Conservation (phyloP, 345 rosid genomes). For the Gossypium anomalum region DNA sequence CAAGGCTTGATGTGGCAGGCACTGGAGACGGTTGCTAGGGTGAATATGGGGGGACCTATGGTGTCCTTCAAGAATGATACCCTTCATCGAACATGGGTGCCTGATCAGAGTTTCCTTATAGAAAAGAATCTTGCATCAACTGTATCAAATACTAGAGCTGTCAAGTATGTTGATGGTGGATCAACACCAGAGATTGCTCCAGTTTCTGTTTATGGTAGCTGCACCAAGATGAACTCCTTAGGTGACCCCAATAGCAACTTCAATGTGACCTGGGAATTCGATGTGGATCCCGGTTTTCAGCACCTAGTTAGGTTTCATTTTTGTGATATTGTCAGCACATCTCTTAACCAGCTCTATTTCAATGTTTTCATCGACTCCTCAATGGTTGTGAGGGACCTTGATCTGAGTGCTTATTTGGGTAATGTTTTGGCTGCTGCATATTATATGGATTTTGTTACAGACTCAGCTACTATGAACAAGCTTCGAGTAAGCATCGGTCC, state of each 20-base stretch:
- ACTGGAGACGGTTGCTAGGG: constrained; percentile 63
- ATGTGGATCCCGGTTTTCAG: constrained; percentile 54
- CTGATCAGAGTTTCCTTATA: constrained; percentile 45
- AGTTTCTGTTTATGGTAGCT: constrained; percentile 66
- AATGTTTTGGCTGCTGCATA: constrained; percentile 47
- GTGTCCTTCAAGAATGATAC: constrained; percentile 54
- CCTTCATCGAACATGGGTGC: constrained; percentile 78
- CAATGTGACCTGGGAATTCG: constrained; percentile 79
- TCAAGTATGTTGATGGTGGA: constrained; percentile 38
- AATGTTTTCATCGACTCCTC: constrained; percentile 59
- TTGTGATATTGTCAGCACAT: constrained; percentile 59
- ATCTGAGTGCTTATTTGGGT: constrained; percentile 19
- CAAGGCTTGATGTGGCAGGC: constrained; percentile 52
- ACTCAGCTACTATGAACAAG: constrained; percentile 19
- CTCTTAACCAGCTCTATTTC: constrained; percentile 61
- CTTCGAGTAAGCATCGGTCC: constrained; percentile 57
- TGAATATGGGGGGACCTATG: constrained; percentile 82
- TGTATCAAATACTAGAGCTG: constrained; percentile 42
- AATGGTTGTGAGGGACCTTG: constrained; percentile 38
- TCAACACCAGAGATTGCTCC: constrained; percentile 64
- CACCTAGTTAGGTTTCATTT: constrained; percentile 79
- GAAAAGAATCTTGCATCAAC: constrained; percentile 33
- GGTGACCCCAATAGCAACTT: constrained; percentile 40
- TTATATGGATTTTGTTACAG: constrained; percentile 50
- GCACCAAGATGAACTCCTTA: constrained; percentile 50